These are phyloP conservation scores for Baorangia bicolor DNA, from an alignment of 768 basidiomycete genomes.

Conservation along the genomic window DNA sequence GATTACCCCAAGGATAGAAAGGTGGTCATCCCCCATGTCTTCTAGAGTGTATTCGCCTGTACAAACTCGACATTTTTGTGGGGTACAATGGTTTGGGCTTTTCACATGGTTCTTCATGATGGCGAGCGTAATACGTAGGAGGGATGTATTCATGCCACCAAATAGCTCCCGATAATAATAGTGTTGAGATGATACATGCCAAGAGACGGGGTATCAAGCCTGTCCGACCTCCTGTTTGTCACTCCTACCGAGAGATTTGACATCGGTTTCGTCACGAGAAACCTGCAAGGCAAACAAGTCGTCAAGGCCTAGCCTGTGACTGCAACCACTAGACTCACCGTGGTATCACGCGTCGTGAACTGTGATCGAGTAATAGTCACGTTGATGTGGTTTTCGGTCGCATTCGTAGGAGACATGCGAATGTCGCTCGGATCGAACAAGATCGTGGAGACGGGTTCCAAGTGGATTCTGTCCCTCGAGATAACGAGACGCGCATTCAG, in stretches of 20 bases:
- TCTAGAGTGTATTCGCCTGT: slow-evolving; percentile 40
- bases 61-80: neutral
- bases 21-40: slow-evolving; percentile 75
- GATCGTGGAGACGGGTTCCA: neutral
- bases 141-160: too few relatives aligned
- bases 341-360: neutral
- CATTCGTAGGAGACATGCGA: neutral
- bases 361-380: too few relatives aligned
- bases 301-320: neutral
- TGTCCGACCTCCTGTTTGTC: neutral
- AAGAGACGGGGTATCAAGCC: too few relatives aligned
- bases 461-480: too few relatives aligned
- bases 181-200: too few relatives aligned
- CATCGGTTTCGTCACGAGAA: neutral
- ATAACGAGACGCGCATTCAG: neutral
- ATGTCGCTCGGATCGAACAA: neutral
- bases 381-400: neutral
- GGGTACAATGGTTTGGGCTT: neutral
- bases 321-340: neutral
- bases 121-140: neutral
- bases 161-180: neutral
- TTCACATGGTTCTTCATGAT: neutral
- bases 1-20: slow-evolving; percentile 70
- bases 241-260: neutral
- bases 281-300: neutral